Conservation (phyloP, 176 grass and related monocot species). For the Poa annua region DNA sequence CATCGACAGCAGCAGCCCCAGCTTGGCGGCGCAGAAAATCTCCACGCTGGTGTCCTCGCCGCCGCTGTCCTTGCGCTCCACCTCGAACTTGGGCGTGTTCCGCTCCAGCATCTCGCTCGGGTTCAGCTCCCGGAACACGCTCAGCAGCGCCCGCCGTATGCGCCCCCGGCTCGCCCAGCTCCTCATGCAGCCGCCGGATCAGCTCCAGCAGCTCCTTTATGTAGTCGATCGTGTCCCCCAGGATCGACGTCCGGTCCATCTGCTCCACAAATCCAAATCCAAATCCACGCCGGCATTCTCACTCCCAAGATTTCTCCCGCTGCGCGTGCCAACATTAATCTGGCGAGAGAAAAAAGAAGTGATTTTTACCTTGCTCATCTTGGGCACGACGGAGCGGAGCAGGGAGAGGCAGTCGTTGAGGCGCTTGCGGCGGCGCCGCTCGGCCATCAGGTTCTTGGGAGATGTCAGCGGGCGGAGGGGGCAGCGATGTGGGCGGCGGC, state of each 20-base stretch:
- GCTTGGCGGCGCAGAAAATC: constrained; percentile 90
- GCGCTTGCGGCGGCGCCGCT: constrained; percentile 91
- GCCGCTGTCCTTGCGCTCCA: constrained; percentile 71
- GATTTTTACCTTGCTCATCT: constrained; percentile 84
- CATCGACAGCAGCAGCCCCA: constrained; percentile 86
- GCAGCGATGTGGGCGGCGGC: too few species aligned
- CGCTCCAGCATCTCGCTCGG: constrained; percentile 84
- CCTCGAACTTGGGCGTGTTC: constrained; percentile 96
- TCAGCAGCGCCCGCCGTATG: constrained; percentile 44
- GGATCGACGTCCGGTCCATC: constrained; percentile 98
- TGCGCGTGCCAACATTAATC: background rate
- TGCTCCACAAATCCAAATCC: constrained; percentile 5
- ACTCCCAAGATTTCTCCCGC: background rate
- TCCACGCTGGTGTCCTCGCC: constrained; percentile 75
- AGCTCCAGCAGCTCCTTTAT: constrained; percentile 97
- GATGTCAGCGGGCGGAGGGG: too few species aligned
- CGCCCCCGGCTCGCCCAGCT: constrained; percentile 37
- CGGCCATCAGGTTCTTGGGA: constrained; percentile 99
- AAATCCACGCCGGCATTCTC: background rate
- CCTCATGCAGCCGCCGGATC: constrained; percentile 80
- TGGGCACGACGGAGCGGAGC: constrained; percentile 97
- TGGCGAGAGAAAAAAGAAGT: background rate
- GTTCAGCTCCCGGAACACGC: constrained; percentile 74
- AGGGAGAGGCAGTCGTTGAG: constrained; percentile 99
- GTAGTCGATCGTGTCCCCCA: constrained; percentile 98